Evolutionary conservation across 257 asterid species (phyloP).

Genomic region (Ilex asprella): DNA sequence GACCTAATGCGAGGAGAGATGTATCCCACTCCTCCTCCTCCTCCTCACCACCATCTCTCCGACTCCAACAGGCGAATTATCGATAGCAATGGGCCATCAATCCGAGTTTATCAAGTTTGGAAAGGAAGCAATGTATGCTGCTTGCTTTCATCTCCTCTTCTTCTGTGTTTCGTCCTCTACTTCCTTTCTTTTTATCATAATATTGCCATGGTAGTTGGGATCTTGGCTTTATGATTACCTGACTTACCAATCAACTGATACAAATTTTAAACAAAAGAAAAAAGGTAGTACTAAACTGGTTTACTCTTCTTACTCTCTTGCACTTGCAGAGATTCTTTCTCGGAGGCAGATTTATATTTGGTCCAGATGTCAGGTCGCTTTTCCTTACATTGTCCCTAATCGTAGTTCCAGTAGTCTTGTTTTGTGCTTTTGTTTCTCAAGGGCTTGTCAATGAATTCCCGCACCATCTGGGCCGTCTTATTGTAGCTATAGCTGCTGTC

Average conservation of each 20-base stretch:
- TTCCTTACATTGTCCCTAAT: slow-evolving; percentile 19
- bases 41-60: slow-evolving; percentile 4
- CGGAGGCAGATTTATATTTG: slow-evolving; percentile 28
- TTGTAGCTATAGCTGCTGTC: slow-evolving; percentile 10
- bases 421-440: slow-evolving; percentile 17
- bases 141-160: background rate
- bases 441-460: slow-evolving; percentile 17
- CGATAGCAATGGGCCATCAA: slow-evolving; percentile 18
- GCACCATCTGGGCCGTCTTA: slow-evolving; percentile 10
- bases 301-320: slow-evolving; percentile 1
- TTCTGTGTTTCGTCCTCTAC: background rate
- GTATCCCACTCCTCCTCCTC: slow-evolving; percentile 26
- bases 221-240: no score
- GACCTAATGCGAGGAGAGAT: slow-evolving; percentile 9
- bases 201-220: no score
- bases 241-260: no score
- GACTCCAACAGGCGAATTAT: slow-evolving; percentile 11
- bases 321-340: slow-evolving; percentile 27
- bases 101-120: slow-evolving; percentile 45
- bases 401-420: slow-evolving; percentile 18
- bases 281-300: background rate
- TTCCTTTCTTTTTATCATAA: no score
- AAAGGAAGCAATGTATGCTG: slow-evolving; percentile 48
- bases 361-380: slow-evolving; percentile 28
- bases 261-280: no score